phyloP scores from a whole-genome alignment of 2,329 filamentous ascomycete species.

The Fusarium gaditjirri region DNA sequence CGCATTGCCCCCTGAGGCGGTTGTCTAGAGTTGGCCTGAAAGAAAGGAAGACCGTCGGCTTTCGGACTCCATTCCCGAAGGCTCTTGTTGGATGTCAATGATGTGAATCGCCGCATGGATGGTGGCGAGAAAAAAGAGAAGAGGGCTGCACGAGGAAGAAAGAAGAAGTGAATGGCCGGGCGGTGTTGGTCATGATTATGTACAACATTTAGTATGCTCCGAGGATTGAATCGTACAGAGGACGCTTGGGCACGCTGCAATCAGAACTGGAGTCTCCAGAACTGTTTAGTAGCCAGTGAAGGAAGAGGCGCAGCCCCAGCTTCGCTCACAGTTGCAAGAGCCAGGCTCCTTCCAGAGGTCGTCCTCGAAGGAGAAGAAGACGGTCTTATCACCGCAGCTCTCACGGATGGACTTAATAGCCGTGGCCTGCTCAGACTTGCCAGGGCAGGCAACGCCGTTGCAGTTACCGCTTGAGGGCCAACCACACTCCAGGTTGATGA shows the following conservation, averaged over 20 bases:
- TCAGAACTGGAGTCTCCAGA: slow-evolving; percentile 9
- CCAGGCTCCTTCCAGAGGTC: slow-evolving; percentile 85
- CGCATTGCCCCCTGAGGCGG: slow-evolving; percentile 12
- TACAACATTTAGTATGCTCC: slow-evolving; percentile 46
- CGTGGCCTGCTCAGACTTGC: slow-evolving; percentile 70
- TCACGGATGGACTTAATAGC: slow-evolving; percentile 79
- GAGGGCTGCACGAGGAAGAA: slow-evolving; percentile 17
- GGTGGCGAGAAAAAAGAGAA: slow-evolving; percentile 18
- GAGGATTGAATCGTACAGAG: slow-evolving; percentile 27
- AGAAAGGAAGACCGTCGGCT: slow-evolving; percentile 23
- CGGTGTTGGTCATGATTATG: slow-evolving; percentile 42
- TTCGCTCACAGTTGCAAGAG: slow-evolving; percentile 78
- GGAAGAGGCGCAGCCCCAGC: slow-evolving; percentile 70
- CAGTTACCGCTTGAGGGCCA: slow-evolving; percentile 79
- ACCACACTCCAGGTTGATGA: slow-evolving; percentile 88
- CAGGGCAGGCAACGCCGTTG: slow-evolving; percentile 80
- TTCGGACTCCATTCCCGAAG: slow-evolving; percentile 26
- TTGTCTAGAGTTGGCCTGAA: slow-evolving; percentile 13
- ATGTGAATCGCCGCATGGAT: slow-evolving; percentile 11
- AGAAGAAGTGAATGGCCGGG: slow-evolving; percentile 37
- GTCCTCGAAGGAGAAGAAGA: slow-evolving; percentile 84
- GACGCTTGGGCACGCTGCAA: slow-evolving; percentile 38
- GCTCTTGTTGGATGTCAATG: slow-evolving; percentile 15
- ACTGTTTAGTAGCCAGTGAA: slow-evolving; percentile 37
- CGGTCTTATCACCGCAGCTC: slow-evolving; percentile 72